Evolutionary conservation across 73 alveolate genomes (phyloP).

Genomic region (Halteria grandinella): DNA sequence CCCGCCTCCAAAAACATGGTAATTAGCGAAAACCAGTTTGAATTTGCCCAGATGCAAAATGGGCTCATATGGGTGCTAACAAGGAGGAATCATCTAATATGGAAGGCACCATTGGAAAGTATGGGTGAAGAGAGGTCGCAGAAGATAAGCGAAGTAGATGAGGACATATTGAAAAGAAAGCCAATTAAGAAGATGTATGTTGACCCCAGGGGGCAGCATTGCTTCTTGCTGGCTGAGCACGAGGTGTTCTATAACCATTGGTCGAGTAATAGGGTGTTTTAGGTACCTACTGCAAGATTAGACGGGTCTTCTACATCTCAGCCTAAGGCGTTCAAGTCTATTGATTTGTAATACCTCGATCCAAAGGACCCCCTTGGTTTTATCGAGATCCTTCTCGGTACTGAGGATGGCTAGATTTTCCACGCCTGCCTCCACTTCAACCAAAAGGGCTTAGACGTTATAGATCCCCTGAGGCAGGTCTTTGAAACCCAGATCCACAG

Average conservation of each 20-base stretch:
- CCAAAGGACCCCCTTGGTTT: conserved; percentile 3
- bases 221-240: conserved; percentile 57
- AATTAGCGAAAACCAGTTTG: no score
- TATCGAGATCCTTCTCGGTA: conserved; percentile 45
- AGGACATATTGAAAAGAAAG: conserved; percentile 32
- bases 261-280: conserved; percentile 3
- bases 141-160: conserved; percentile 22
- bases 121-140: no score
- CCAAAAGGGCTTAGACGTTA: conserved; percentile 11
- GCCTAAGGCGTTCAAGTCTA: conserved; percentile 2
- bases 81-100: no score
- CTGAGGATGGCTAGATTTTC: conserved; percentile 47
- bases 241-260: conserved; percentile 51
- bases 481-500: conserved; percentile 25
- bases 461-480: conserved; percentile 20
- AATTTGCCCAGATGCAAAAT: no score
- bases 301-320: no score
- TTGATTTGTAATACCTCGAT: conserved; percentile 1
- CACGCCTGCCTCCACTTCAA: conserved; percentile 33
- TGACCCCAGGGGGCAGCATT: conserved; percentile 39
- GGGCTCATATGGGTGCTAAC: no score
- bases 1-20: no score
- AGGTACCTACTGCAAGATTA: conserved; percentile 24
- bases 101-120: no score
- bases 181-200: conserved; percentile 42